A percentile compares a stretch with the other conserved stretches of the same genome.
Evolutionary conservation across 768 basidiomycete genomes (phyloP).

Genomic region (Lactarius sanguifluus): DNA sequence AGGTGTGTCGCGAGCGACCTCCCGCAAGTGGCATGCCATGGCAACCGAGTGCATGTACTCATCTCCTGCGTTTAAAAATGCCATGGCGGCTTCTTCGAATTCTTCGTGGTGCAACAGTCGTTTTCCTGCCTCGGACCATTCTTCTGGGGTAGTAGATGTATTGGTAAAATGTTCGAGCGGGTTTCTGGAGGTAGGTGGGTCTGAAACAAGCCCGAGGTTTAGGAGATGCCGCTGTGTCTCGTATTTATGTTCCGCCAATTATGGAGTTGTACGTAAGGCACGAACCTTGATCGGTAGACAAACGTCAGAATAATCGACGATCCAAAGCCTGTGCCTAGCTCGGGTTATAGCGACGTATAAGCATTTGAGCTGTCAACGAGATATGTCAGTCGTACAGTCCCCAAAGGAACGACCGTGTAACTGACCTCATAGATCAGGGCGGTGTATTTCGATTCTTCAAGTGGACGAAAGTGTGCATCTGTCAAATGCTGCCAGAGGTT

Average conservation of each 20-base stretch:
- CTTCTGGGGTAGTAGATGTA: slow-evolving; percentile 5
- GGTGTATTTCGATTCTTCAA: neutral
- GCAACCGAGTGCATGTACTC: slow-evolving; percentile 8
- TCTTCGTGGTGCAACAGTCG: slow-evolving; percentile 8
- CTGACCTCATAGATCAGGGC: slow-evolving; percentile 21
- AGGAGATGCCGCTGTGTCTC: slow-evolving; percentile 12
- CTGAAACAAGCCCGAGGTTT: slow-evolving; percentile 3
- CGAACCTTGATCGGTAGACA: slow-evolving; percentile 45
- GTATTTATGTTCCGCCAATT: neutral
- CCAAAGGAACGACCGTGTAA: neutral
- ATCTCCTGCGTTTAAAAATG: slow-evolving; percentile 19
- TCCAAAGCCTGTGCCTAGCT: slow-evolving; percentile 68
- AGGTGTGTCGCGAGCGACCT: slow-evolving; percentile 18
- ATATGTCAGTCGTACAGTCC: neutral
- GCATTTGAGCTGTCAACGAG: slow-evolving; percentile 51
- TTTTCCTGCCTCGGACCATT: slow-evolving; percentile 21
- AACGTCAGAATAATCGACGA: slow-evolving; percentile 56
- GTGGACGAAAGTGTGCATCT: neutral
- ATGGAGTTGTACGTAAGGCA: slow-evolving; percentile 36
- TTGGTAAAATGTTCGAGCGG: slow-evolving; percentile 12
- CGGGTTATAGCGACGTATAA: slow-evolving; percentile 72
- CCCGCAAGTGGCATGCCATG: slow-evolving; percentile 5
- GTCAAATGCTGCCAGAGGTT: slow-evolving; percentile 18
- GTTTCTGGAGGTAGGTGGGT: neutral
- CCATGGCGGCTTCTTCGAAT: slow-evolving; percentile 20